A percentile compares a stretch with the other conserved stretches of the same genome.
Evolutionary conservation across 1,284 basidiomycete genomes (phyloP).

Genomic region (Ceratobasidium sp.): DNA sequence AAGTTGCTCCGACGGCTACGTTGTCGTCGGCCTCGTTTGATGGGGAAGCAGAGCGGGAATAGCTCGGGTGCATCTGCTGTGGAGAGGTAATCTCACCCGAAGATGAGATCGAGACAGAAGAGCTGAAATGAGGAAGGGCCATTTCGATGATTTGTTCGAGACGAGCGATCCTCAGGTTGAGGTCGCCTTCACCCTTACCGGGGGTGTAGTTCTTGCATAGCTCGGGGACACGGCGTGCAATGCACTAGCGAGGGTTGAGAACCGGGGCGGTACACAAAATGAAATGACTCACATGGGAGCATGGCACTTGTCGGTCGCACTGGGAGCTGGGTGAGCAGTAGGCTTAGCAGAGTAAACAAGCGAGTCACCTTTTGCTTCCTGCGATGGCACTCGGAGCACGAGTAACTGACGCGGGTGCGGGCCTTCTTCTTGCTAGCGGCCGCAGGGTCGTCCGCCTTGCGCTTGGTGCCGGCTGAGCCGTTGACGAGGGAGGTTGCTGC

Average conservation of each 20-base stretch:
- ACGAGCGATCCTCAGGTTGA: slow-evolving; percentile 70
- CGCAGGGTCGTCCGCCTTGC: slow-evolving; percentile 12
- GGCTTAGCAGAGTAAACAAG: neutral
- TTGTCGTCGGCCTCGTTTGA: slow-evolving; percentile 61
- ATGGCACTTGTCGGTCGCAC: slow-evolving; percentile 82
- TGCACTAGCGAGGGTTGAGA: slow-evolving; percentile 58
- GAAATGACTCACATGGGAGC: slow-evolving; percentile 68
- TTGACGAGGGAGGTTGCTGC: slow-evolving; percentile 26
- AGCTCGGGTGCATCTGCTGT: slow-evolving; percentile 31
- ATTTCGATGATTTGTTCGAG: slow-evolving; percentile 80
- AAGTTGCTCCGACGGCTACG: slow-evolving; percentile 73
- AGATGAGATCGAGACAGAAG: slow-evolving; percentile 43
- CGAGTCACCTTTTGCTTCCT: slow-evolving; percentile 77
- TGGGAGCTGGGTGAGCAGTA: slow-evolving; percentile 50
- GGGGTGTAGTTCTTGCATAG: slow-evolving; percentile 85
- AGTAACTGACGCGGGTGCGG: slow-evolving; percentile 70
- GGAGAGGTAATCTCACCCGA: slow-evolving; percentile 42
- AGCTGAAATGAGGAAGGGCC: slow-evolving; percentile 71
- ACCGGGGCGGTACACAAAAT: neutral
- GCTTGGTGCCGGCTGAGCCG: slow-evolving; percentile 10
- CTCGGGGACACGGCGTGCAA: slow-evolving; percentile 82
- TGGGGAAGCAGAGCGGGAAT: slow-evolving; percentile 37
- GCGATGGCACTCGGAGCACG: slow-evolving; percentile 85
- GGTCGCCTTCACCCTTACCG: slow-evolving; percentile 75
- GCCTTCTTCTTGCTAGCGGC: slow-evolving; percentile 65